Conservation (phyloP, 768 basidiomycete species). For the Pleurotus djamor region DNA sequence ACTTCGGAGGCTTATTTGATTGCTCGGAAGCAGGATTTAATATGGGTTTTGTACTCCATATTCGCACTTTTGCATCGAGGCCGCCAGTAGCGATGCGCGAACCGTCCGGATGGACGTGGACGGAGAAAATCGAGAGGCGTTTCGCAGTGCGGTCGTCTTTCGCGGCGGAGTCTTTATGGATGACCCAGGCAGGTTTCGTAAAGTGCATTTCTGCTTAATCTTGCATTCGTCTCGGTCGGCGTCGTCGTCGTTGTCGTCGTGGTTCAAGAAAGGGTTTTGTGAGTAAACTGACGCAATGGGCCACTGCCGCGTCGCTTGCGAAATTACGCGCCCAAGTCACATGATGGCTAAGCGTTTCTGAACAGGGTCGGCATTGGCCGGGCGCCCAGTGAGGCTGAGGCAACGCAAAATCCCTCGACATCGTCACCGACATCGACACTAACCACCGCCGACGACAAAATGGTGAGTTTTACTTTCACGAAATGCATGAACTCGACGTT, state of each 20-base stretch:
- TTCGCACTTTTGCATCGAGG: constrained; percentile 91
- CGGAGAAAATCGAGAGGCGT: constrained; percentile 84
- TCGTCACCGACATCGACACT: neutral
- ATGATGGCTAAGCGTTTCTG: no score
- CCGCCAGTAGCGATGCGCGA: constrained; percentile 97
- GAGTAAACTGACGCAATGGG: neutral
- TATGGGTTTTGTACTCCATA: constrained; percentile 97
- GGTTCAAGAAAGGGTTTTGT: neutral
- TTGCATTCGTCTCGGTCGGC: neutral
- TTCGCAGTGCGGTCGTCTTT: constrained; percentile 64
- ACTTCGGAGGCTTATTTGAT: constrained; percentile 76
- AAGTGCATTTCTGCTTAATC: constrained; percentile 57
- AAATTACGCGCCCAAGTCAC: no score
- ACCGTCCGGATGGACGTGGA: constrained; percentile 94
- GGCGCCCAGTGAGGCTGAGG: neutral
- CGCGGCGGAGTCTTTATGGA: constrained; percentile 58
- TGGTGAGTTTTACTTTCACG: neutral
- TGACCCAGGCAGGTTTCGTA: constrained; percentile 86
- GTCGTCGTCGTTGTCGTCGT: neutral
- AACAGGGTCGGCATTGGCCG: neutral
- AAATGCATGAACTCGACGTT: no score
- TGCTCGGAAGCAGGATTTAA: constrained; percentile 68
- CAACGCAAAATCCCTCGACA: neutral
- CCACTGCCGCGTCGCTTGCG: neutral
- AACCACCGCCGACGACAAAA: constrained; percentile 4